phyloP scores from a whole-genome alignment of 2,329 filamentous ascomycete species.

The Trichoderma sp. region DNA sequence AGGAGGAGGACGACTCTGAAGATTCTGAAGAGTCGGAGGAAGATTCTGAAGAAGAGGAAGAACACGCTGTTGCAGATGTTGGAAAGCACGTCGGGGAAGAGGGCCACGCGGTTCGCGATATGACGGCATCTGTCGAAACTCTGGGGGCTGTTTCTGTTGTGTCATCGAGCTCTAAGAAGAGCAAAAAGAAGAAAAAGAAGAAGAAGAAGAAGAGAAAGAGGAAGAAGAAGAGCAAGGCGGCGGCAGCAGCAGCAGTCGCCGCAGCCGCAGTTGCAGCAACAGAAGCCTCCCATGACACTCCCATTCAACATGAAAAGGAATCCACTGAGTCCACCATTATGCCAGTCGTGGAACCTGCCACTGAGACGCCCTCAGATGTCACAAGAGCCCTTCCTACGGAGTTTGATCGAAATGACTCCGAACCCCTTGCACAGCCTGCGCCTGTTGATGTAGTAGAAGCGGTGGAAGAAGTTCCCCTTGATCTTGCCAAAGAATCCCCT shows the following conservation, averaged over 20 bases:
- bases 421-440: background rate
- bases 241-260: background rate
- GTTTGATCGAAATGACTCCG: background rate
- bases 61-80: background rate
- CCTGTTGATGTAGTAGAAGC: background rate
- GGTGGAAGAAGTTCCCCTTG: background rate
- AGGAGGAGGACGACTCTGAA: slow-evolving; percentile 11
- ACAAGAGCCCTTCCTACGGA: background rate
- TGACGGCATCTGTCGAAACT: slow-evolving; percentile 3
- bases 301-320: background rate
- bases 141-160: background rate
- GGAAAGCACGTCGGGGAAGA: background rate
- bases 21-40: slow-evolving; percentile 17
- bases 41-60: slow-evolving; percentile 1
- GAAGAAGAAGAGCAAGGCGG: slow-evolving; percentile 1
- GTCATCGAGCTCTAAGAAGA: slow-evolving; percentile 21
- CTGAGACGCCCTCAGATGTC: background rate
- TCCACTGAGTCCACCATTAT: background rate
- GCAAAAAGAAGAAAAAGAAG: slow-evolving; percentile 22
- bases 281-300: background rate
- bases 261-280: background rate
- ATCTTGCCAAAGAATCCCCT: background rate
- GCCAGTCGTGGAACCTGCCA: background rate
- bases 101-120: background rate
- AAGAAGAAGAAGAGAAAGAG: slow-evolving; percentile 1